A percentile compares a stretch with the other conserved stretches of the same genome.
Conservation (phyloP, 2,329 filamentous ascomycete genomes). For the Venturia nashicola region DNA sequence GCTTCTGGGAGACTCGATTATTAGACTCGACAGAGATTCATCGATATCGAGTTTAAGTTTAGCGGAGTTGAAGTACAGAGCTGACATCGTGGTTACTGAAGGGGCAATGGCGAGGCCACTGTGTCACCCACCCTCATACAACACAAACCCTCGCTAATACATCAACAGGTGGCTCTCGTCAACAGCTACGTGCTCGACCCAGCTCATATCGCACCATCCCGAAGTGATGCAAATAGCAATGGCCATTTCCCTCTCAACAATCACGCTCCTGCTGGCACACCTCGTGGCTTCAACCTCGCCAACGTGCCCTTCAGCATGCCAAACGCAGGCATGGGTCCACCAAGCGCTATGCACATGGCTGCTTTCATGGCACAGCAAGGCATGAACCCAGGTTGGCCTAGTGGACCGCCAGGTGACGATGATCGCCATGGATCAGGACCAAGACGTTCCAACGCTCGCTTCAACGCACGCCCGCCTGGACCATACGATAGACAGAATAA, state of each 20-base stretch:
- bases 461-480: slow-evolving; percentile 24
- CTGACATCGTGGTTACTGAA: no score
- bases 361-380: slow-evolving; percentile 11
- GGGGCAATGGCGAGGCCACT: no score
- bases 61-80: no score
- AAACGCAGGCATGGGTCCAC: slow-evolving; percentile 15
- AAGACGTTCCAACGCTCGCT: slow-evolving; percentile 27
- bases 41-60: no score
- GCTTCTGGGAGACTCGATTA: no score
- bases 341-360: slow-evolving; percentile 14
- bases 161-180: slow-evolving; percentile 63
- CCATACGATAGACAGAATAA: slow-evolving; percentile 29
- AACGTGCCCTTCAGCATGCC: slow-evolving; percentile 48
- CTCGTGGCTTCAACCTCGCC: slow-evolving; percentile 79
- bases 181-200: slow-evolving; percentile 93
- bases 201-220: slow-evolving; percentile 82
- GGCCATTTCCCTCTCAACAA: slow-evolving; percentile 82
- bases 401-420: slow-evolving; percentile 18
- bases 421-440: slow-evolving; percentile 29
- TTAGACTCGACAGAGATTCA: no score
- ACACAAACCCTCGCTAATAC: slow-evolving; percentile 21
- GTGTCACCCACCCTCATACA: not conserved
- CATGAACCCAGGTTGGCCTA: slow-evolving; percentile 1
- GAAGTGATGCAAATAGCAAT: slow-evolving; percentile 89
- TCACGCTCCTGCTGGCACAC: slow-evolving; percentile 69